These are phyloP conservation scores for Groenewaldozyma sp. DNA, from an alignment of 1,139 yeast species.

Conservation along the genomic window DNA sequence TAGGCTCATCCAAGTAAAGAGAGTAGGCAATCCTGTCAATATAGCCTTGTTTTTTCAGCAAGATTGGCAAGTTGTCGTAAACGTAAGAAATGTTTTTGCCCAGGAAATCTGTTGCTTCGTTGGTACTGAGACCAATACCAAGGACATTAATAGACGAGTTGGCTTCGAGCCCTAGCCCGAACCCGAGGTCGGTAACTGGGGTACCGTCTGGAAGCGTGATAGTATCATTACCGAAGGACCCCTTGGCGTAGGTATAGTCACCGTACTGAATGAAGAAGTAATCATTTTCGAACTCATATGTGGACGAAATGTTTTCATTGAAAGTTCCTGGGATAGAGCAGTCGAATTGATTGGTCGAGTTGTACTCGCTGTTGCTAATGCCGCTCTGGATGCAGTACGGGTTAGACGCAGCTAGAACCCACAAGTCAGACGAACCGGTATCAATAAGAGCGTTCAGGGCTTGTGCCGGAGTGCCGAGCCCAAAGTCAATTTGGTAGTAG, in stretches of 20 bases:
- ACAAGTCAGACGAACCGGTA: conserved; percentile 61
- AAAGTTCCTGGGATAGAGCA: conserved; percentile 19
- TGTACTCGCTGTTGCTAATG: conserved; percentile 11
- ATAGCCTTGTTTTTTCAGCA: conserved; percentile 39
- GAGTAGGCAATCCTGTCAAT: conserved; percentile 45
- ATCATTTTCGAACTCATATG: conserved; percentile 13
- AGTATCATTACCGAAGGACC: conserved; percentile 53
- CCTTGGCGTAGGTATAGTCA: conserved; percentile 51
- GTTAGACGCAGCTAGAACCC: conserved; percentile 36
- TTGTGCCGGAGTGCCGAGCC: conserved; percentile 20
- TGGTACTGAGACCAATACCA: conserved; percentile 30
- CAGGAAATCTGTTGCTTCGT: conserved; percentile 29
- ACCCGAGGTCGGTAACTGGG: conserved; percentile 11
- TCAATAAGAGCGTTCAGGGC: conserved; percentile 33
- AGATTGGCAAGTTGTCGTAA: conserved; percentile 40
- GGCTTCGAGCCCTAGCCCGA: conserved; percentile 25
- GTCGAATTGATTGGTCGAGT: conserved; percentile 15
- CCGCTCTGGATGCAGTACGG: conserved; percentile 18
- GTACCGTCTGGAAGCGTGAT: conserved; percentile 32
- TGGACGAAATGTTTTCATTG: conserved; percentile 13
- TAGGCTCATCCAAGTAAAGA: conserved; percentile 40
- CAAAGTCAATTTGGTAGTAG: conserved; percentile 21
- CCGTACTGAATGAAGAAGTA: conserved; percentile 47
- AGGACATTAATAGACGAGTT: conserved; percentile 28
- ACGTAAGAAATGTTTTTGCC: conserved; percentile 5